Base-by-base conservation (phyloP, 2,329 filamentous ascomycete genomes). In the Diaporthe vaccinii region DNA sequence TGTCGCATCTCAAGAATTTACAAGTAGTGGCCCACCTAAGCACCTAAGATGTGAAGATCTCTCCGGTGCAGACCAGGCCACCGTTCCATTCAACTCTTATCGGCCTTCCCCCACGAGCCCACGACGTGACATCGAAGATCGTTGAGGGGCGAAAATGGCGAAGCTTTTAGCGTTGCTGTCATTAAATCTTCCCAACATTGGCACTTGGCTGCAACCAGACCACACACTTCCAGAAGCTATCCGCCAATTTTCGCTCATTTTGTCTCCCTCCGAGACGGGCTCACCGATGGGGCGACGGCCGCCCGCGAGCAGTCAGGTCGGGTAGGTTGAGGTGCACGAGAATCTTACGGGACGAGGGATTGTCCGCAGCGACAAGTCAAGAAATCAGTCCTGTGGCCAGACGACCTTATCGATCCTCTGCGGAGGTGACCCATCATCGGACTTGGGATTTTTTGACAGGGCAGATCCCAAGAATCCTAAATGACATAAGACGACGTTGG, bases 111-210 rank as follows among this genome's bases (percentile, higher is more conserved):
- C 62, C 55, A 61, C 51, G 31, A 58, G n/a, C 22, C 22, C 46
- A 46, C 39, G 25, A 59, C 41, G 73, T 71, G 55, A 62, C 62
- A 62, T 71, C 44, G 44, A 22, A 49, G 41, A 62, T 59, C 31
- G 65, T 71, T 71, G 73, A 74, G 65, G 62, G 61, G 65, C 65
- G 46, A 62, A 62, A 74, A 74, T 31, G 62, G 65, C 55, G 41
- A 74, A 46, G 62, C 36, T 61, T 53, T 70, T 41, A 53, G 55
- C 55, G 62, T 46, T 53, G 46, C 73, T 71, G 53, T 70, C 73
- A 74, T 70, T 74, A 71, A 69, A 53, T 58, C 41, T 71, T 71
- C 55, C 73, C 73, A 74, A 57, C 58, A 65, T 44, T 57, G 46
- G 71, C 71, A 46, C 46, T 55, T 65, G 58, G 41, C 61, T 55